Evolutionary conservation across 1,139 yeast genomes (phyloP).

Genomic region (Saccharomyces hybrid): DNA sequence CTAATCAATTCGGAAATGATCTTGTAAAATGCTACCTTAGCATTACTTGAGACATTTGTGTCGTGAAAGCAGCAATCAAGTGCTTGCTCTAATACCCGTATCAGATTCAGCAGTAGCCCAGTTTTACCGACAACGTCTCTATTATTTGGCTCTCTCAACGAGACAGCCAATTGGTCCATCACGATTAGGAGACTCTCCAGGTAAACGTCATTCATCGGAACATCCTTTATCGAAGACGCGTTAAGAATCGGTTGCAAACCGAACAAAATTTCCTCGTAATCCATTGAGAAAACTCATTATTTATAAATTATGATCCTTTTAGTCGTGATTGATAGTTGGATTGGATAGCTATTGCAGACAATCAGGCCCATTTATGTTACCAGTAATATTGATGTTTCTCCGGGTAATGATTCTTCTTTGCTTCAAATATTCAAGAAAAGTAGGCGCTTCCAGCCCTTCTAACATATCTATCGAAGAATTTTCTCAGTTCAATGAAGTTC

Average conservation of each 20-base stretch:
- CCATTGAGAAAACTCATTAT: constrained; percentile 17
- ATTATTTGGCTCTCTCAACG: constrained; percentile 25
- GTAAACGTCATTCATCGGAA: constrained; percentile 16
- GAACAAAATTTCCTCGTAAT: constrained; percentile 27
- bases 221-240: constrained; percentile 11
- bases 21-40: constrained; percentile 10
- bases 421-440: no score
- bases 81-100: constrained; percentile 12
- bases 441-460: no score
- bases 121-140: constrained; percentile 26
- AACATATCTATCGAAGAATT: no score
- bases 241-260: constrained; percentile 27
- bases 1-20: constrained; percentile 27
- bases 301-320: background rate
- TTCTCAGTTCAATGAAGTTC: no score
- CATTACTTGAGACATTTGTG: background rate
- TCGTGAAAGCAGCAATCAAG: constrained; percentile 14
- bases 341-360: background rate
- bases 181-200: constrained; percentile 15
- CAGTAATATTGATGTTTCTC: no score
- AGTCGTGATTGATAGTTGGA: background rate
- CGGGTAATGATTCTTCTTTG: no score
- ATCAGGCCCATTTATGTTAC: no score
- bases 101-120: constrained; percentile 20
- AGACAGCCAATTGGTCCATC: constrained; percentile 28